Base-by-base conservation (phyloP, 768 basidiomycete species). In the Termitomyces sp. region DNA sequence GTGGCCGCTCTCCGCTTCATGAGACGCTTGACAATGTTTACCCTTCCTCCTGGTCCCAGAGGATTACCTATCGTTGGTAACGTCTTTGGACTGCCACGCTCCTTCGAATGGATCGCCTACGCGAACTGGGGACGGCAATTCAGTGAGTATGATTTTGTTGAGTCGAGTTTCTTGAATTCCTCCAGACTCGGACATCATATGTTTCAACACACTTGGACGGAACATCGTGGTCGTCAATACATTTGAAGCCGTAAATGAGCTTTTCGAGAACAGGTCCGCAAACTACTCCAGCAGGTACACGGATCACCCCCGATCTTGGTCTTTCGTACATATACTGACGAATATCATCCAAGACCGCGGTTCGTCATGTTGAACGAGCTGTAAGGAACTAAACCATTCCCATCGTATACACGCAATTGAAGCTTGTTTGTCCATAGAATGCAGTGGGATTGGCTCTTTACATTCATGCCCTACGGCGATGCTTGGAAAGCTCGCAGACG, bases 11-110 rank as follows among this genome's bases (percentile, higher is more conserved):
- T 13, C 34, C 34, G 24, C 7, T 16, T 51, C 22, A 8, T 4
- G 3, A 26, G 34, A 16, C 31, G 13, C 22, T 22, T 36, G 15
- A 8, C 26, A 31, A 52, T 22, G 18, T 20, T 26, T 18, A 70
- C 68, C 0, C 63, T 77, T 7, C 77, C 77, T 12, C 78, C 78
- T n/a, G 78, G 77, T 42, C 77, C 77, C 2, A 73, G 62, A 47
- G 69, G 69, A 26, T 65, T 72, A n/a, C 75, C 75, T 26, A 36
- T 79, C 12, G 65, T 78, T 29, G 77, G 77, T 8, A 78, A 77
- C 60, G 54, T 78, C 6, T 48, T 70, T 26, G 71, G 78, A 48
- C 61, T 80, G 55, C 78, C 78, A 4, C 60, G 66, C 41, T 66
- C 66, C 36, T 60, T 69, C 28, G 71, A 75, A 55, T 74, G 76